Evolutionary conservation across 2,329 filamentous ascomycete species (phyloP), one percentile per base, ranked within the genome.

Genomic region (Shiraia sp.): DNA sequence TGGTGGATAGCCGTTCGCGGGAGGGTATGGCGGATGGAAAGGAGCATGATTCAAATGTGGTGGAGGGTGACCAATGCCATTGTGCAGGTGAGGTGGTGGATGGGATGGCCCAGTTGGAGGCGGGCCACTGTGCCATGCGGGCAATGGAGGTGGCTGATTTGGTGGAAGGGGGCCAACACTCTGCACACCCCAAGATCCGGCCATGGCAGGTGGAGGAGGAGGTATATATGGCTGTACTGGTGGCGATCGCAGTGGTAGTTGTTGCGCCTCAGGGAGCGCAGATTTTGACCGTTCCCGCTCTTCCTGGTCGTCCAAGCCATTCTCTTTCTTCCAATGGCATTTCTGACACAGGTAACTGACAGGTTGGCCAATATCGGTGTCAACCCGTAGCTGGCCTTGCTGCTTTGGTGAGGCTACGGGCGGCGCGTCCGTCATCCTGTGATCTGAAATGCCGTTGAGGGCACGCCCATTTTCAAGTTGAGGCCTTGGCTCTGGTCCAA

Each of bases 261-360:
- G 63, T 36, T 66, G 65, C 12, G 72, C 55, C 37, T 68, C 65
- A 28, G 55, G 52, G 14, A 55, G 49, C 24, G 55, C 57, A 15
- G 61, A 65, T 6, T 53, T 46, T 10, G 64, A 61, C 37, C 51
- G 53, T 37, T 64, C 55, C 34, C 59, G 57, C 37, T 64, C 60
- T 26, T 58, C 57, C 32, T 59, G 55, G 7, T 61, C 56, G 35
- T 65, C 57, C 2, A 58, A 53, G 8, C 56, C 65, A 35, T 73
- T 61, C 45, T 71, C 64, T 48, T 68, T 72, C 56, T 72, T 72
- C 63, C 73, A 70, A 49, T 76, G 72, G 47, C 75, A 77, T 45
- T 75, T 76, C 51, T 76, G 72, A 45, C 75, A 77, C n/a, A 75
- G 49, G 36, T 70, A 75, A 5, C 53, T 42, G 10, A 40, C 27